Evolutionary conservation across 108 stramenopile genomes (phyloP), one percentile per base, ranked within the genome.

Genomic region (Parmales sp.): DNA sequence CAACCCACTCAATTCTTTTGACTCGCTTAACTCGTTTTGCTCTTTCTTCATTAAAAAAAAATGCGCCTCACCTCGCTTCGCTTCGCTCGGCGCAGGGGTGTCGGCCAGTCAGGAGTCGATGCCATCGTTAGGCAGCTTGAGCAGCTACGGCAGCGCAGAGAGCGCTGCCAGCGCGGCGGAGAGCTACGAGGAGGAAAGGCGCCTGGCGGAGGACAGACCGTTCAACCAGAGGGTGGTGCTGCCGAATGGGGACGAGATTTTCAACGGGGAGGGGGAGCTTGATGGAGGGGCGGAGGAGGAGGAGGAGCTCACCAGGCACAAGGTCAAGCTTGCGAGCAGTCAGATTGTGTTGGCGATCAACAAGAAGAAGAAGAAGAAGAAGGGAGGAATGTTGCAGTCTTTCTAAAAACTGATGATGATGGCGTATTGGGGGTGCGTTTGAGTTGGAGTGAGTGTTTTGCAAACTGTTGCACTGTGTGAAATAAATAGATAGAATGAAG

Each of bases 251-350:
- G 77, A 64, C 2, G 81, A 82, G 34, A 65, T 73, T 23, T 78
- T 71, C 11, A 75, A 72, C 25, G 46, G 46, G 16, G 46, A 48
- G 46, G n/a, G n/a, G n/a, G n/a, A n/a, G n/a, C n/a, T n/a, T n/a
- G n/a, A n/a, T 3, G 38, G 71, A 7, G 66, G 71, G 37, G 81
- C 77, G 5, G 39, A 70, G 65, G 77, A 75, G 22, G 81, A 82
- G 41, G 81, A 82, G 18, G 78, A 79, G 71, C 77, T 82, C n/a
- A 82, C 81, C 34, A 65, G 81, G 18, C 79, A 80, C 37, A 79
- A 80, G 38, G 77, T 82, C 65, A 82, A 82, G 70, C 74, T 77
- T 43, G 81, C 81, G 0, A 77, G 79, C 2, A 63, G 37, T 1
- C 80, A 81, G 41, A 78, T 83, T 26, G 37, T 83, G 29, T 18